Conservation (phyloP, 495 filamentous ascomycete species). For the Penicillium dipodomyicola region DNA sequence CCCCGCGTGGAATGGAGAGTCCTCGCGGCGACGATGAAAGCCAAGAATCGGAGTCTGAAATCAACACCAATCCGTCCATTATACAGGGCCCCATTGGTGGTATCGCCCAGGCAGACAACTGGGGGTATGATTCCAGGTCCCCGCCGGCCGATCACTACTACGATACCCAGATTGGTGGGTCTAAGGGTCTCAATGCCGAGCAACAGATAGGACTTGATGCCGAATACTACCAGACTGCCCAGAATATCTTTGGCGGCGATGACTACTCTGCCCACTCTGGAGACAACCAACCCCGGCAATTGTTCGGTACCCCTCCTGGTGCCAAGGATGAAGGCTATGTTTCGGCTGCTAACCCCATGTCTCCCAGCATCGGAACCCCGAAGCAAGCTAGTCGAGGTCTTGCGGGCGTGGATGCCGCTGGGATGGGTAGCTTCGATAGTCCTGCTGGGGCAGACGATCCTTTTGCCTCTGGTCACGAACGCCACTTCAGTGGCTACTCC, state of each 20-base stretch:
- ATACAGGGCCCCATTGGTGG: constrained; percentile 67
- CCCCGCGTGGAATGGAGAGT: constrained; percentile 52
- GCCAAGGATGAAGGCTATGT: constrained; percentile 87
- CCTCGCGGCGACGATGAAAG: constrained; percentile 61
- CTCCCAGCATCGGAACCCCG: constrained; percentile 57
- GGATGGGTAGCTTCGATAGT: constrained; percentile 56
- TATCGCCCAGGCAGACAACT: constrained; percentile 48
- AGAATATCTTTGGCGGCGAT: constrained; percentile 38
- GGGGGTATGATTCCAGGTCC: constrained; percentile 52
- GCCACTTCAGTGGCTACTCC: constrained; percentile 84
- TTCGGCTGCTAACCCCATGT: constrained; percentile 71
- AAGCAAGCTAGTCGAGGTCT: constrained; percentile 59
- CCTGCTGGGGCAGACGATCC: constrained; percentile 60
- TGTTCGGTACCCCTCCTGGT: constrained; percentile 44
- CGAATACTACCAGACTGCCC: constrained; percentile 42
- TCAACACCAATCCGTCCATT: constrained; percentile 75
- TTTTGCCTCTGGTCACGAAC: constrained; percentile 57
- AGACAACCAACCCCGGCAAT: constrained; percentile 34
- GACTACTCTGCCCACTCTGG: constrained; percentile 32
- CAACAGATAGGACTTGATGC: constrained; percentile 36
- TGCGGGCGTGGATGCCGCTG: constrained; percentile 54
- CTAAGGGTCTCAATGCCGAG: constrained; percentile 28
- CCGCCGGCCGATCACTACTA: constrained; percentile 44
- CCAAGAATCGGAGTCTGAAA: constrained; percentile 56
- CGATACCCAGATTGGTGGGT: constrained; percentile 41